Percentiles rank a stretch among this genome's conserved stretches.
Conservation (phyloP, 2,329 filamentous ascomycete genomes). For the Apiospora marii region DNA sequence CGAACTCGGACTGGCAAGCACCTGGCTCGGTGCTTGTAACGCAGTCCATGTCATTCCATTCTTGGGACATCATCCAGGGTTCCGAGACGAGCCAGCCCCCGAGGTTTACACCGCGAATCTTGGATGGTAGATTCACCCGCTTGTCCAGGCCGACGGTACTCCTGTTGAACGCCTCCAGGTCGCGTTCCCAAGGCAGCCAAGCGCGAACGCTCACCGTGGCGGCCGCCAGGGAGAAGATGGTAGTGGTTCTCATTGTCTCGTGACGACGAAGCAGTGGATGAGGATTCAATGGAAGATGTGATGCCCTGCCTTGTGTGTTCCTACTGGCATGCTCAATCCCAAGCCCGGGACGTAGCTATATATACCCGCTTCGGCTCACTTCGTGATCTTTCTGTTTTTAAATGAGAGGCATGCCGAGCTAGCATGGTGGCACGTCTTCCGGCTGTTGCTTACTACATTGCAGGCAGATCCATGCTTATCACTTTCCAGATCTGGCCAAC, state of each 20-base stretch:
- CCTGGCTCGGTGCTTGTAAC: slow-evolving; percentile 38
- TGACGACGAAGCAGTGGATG: background rate
- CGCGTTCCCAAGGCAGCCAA: slow-evolving; percentile 14
- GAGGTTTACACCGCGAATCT: slow-evolving; percentile 64
- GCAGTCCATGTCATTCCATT: slow-evolving; percentile 59
- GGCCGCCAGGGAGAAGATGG: background rate
- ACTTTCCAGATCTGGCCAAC: background rate
- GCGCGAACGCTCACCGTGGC: background rate
- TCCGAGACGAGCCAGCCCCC: slow-evolving; percentile 61
- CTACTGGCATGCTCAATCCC: background rate
- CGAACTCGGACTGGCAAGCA: slow-evolving; percentile 53
- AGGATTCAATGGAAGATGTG: background rate
- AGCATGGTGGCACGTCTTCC: background rate
- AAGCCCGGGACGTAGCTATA: background rate
- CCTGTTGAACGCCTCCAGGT: slow-evolving; percentile 21
- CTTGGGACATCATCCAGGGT: slow-evolving; percentile 58
- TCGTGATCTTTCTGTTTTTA: background rate
- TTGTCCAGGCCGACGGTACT: slow-evolving; percentile 12
- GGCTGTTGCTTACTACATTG: slow-evolving; percentile 4
- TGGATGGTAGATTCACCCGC: slow-evolving; percentile 33
- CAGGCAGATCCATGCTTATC: too few relatives aligned
- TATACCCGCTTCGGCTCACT: background rate
- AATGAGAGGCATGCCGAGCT: background rate
- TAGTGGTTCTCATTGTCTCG: background rate
- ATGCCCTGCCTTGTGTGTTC: background rate